A percentile compares a stretch with the other conserved stretches of the same genome.
These are phyloP conservation scores for Pseudoperonospora humuli DNA, from an alignment of 352 stramenopile species.

Conservation along the genomic window DNA sequence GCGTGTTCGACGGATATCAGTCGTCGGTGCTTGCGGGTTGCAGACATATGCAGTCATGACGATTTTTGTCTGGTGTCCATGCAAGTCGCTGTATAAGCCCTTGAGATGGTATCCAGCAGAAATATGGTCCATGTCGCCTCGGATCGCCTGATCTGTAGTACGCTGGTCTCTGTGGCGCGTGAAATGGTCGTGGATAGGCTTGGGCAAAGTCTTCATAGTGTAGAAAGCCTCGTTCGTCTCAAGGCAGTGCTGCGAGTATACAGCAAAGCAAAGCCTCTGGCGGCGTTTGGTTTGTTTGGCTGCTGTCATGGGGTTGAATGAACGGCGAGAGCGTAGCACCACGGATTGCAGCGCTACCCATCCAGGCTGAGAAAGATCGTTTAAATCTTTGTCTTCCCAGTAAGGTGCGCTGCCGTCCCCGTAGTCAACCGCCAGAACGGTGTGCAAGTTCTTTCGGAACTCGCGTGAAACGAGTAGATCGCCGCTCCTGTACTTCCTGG, in stretches of 20 bases:
- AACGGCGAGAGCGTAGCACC: conserved; percentile 31
- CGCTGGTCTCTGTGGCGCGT: conserved; percentile 4
- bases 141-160: conserved; percentile 16
- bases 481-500: conserved; percentile 43
- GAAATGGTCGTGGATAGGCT: conserved; percentile 33
- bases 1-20: not conserved
- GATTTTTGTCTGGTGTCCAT: conserved; percentile 42
- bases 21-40: conserved; percentile 3
- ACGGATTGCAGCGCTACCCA: conserved; percentile 44
- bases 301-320: conserved; percentile 26
- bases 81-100: conserved; percentile 38
- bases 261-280: conserved; percentile 54
- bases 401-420: conserved; percentile 8
- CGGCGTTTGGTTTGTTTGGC: conserved; percentile 27
- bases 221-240: conserved; percentile 46
- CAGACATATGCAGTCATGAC: conserved; percentile 52
- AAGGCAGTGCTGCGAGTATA: conserved; percentile 38
- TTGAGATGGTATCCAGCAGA: conserved; percentile 56
- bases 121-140: conserved; percentile 45
- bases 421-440: conserved; percentile 15
- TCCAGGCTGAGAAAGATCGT: conserved; percentile 22
- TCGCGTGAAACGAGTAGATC: conserved; percentile 38
- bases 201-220: conserved; percentile 55
- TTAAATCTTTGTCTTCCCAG: conserved; percentile 24
- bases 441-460: conserved; percentile 24